Evolutionary conservation across 495 filamentous ascomycete species (phyloP).

Genomic region (Saxispiralis lemnorum): DNA sequence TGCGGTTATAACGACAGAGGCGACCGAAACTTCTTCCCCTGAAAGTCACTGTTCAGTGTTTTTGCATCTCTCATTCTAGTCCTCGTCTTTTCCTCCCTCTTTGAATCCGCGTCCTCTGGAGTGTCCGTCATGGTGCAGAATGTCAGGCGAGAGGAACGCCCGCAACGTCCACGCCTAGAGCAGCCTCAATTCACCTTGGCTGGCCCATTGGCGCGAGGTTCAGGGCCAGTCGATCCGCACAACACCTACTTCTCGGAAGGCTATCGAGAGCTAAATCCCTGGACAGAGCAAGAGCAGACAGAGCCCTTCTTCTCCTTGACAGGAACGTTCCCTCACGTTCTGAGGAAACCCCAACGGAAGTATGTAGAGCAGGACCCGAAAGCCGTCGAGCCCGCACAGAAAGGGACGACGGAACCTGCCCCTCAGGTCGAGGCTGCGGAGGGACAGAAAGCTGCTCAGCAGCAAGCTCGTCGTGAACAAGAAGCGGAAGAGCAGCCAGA

Average conservation of each 20-base stretch:
- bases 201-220: too few species aligned
- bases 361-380: neutral
- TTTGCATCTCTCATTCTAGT: too few species aligned
- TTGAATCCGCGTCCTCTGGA: too few species aligned
- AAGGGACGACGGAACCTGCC: neutral
- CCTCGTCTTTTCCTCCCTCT: too few species aligned
- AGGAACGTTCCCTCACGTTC: neutral
- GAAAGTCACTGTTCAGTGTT: too few species aligned
- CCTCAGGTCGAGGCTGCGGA: neutral
- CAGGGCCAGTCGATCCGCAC: neutral
- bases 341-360: neutral
- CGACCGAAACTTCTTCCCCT: too few species aligned
- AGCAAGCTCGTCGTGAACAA: neutral
- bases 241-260: neutral
- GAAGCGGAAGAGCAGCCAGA: neutral
- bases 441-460: neutral
- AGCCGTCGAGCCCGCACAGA: neutral
- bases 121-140: too few species aligned
- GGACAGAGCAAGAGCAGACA: neutral
- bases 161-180: too few species aligned
- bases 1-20: too few species aligned
- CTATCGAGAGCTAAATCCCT: neutral
- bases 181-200: too few species aligned
- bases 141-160: too few species aligned
- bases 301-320: neutral